A percentile compares a stretch with the other conserved stretches of the same genome.
Evolutionary conservation across 2,329 filamentous ascomycete genomes (phyloP).

Genomic region (Diaporthe velutina): DNA sequence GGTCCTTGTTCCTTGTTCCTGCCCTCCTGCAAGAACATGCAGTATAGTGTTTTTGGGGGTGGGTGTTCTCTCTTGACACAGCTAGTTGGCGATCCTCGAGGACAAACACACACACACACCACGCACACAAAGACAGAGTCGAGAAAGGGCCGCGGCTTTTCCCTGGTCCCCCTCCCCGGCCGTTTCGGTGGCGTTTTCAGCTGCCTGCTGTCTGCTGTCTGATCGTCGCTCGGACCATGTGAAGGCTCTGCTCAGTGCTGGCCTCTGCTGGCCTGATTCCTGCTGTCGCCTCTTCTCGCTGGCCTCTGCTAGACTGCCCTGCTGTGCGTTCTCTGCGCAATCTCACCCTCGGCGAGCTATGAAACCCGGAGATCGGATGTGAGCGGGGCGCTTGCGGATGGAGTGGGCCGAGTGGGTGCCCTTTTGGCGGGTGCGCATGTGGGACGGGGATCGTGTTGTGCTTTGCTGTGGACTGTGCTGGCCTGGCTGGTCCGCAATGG

Average conservation of each 20-base stretch:
- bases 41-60: not conserved
- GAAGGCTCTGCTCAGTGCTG: not conserved
- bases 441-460: slow-evolving; percentile 19
- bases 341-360: not conserved
- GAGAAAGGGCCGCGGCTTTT: not conserved
- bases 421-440: not conserved
- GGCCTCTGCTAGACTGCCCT: not conserved
- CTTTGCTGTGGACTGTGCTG: slow-evolving; percentile 16
- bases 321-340: not conserved
- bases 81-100: slow-evolving; percentile 27
- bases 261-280: not conserved
- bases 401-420: slow-evolving; percentile 23
- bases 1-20: not conserved
- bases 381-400: slow-evolving; percentile 16
- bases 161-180: too few species aligned
- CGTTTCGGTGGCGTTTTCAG: slow-evolving; percentile 25
- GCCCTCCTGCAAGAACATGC: not conserved
- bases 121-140: not conserved
- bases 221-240: slow-evolving; percentile 23
- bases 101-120: too few species aligned
- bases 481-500: not conserved
- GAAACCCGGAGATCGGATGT: slow-evolving; percentile 27
- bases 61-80: slow-evolving; percentile 5
- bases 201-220: slow-evolving; percentile 14
- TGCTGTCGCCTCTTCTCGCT: not conserved